A percentile compares a stretch with the other conserved stretches of the same genome.
Evolutionary conservation across 1,139 yeast species (phyloP).

Genomic region (Suhomyces kunorum): DNA sequence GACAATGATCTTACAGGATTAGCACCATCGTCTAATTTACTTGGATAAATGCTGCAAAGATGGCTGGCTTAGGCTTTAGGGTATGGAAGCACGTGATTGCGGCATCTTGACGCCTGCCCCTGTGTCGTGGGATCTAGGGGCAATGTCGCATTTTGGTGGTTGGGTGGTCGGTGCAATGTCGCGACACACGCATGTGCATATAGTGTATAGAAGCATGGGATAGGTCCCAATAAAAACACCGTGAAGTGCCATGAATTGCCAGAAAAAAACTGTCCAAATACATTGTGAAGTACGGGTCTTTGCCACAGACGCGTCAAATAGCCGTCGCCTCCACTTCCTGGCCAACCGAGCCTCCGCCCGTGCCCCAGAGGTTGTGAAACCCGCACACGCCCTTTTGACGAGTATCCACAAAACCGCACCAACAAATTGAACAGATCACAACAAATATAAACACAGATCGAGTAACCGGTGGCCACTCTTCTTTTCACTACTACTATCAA

Average conservation of each 20-base stretch:
- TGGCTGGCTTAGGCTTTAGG: slow-evolving; percentile 7
- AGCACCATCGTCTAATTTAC: neutral
- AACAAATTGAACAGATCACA: slow-evolving; percentile 17
- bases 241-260: too few relatives aligned
- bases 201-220: too few relatives aligned
- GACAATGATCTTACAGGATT: neutral
- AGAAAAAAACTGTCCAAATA: too few relatives aligned
- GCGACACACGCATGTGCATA: too few relatives aligned
- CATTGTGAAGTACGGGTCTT: too few relatives aligned
- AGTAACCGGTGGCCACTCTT: slow-evolving; percentile 7
- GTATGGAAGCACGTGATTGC: neutral
- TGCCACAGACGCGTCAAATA: too few relatives aligned
- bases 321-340: too few relatives aligned
- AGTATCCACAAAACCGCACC: slow-evolving; percentile 13
- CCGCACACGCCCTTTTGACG: slow-evolving; percentile 12
- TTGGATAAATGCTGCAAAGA: slow-evolving; percentile 2
- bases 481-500: slow-evolving; percentile 10
- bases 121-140: too few relatives aligned
- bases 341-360: neutral
- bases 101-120: too few relatives aligned
- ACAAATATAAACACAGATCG: slow-evolving; percentile 14
- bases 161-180: too few relatives aligned
- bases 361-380: neutral
- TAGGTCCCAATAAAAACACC: too few relatives aligned
- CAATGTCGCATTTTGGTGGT: neutral